Percentiles rank a stretch among this genome's conserved stretches.
phyloP scores from a whole-genome alignment of 768 basidiomycete genomes.

The Exsudoporus frostii region DNA sequence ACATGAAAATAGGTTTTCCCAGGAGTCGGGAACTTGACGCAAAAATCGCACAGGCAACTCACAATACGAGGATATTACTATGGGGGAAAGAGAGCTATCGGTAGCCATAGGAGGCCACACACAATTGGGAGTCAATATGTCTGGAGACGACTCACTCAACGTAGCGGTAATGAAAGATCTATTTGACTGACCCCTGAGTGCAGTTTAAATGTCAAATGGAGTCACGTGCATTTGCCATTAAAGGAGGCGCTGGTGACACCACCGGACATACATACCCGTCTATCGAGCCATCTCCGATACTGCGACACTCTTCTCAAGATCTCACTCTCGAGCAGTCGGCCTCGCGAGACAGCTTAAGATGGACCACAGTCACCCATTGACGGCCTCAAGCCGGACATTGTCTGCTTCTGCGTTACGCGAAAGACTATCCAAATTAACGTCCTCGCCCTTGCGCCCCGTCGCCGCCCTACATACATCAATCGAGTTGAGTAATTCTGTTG shows the following conservation, averaged over 20 bases:
- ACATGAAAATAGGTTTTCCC: too few relatives aligned
- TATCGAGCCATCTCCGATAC: neutral
- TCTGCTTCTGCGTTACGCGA: conserved; percentile 64
- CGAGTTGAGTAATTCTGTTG: conserved; percentile 47
- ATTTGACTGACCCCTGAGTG: too few relatives aligned
- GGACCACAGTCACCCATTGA: conserved; percentile 33
- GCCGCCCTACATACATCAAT: conserved; percentile 69
- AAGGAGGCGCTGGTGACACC: too few relatives aligned
- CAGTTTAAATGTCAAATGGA: neutral
- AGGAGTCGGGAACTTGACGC: too few relatives aligned
- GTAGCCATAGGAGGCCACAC: too few relatives aligned
- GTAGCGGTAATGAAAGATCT: too few relatives aligned
- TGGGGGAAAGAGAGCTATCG: too few relatives aligned
- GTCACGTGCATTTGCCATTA: conserved; percentile 2
- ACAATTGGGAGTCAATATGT: too few relatives aligned
- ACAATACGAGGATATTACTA: too few relatives aligned
- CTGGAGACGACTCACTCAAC: too few relatives aligned
- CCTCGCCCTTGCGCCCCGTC: conserved; percentile 60
- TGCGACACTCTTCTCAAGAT: too few relatives aligned
- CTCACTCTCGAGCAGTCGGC: neutral
- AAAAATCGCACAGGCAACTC: too few relatives aligned
- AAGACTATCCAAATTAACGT: conserved; percentile 55
- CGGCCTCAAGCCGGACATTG: conserved; percentile 45
- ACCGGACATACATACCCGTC: conserved; percentile 1
- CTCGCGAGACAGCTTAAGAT: conserved; percentile 18